Conservation (phyloP, 2,329 filamentous ascomycete genomes). For the Ilyonectria mors-panacis region DNA sequence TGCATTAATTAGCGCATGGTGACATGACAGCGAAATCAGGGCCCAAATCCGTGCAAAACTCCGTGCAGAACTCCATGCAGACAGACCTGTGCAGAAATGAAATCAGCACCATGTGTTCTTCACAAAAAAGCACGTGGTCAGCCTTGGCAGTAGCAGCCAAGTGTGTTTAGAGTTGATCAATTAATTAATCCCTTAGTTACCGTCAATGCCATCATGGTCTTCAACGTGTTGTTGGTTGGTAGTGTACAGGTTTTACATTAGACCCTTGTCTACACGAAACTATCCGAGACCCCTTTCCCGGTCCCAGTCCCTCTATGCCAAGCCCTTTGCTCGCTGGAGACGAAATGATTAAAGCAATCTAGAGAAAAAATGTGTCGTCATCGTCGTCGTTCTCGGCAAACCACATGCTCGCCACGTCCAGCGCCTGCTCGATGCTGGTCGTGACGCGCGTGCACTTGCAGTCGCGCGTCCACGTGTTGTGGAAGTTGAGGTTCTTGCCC, state of each 20-base stretch:
- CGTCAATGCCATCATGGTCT: no score
- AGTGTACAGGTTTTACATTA: background rate
- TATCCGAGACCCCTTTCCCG: background rate
- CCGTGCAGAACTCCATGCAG: no score
- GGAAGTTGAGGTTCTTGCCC: conserved; percentile 50
- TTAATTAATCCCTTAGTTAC: no score
- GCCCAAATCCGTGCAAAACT: no score
- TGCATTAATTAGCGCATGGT: no score
- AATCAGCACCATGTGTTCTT: no score
- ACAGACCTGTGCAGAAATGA: no score
- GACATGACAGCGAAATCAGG: no score
- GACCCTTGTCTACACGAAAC: background rate
- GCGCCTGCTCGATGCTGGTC: conserved; percentile 41
- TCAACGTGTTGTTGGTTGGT: background rate
- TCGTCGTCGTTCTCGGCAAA: conserved; percentile 14
- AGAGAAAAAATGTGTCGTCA: background rate
- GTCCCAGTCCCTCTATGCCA: background rate
- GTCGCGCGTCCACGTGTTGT: conserved; percentile 48
- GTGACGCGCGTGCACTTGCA: conserved; percentile 46
- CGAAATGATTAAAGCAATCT: background rate
- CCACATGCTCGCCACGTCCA: conserved; percentile 38
- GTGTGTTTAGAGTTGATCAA: no score
- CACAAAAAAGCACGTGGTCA: no score
- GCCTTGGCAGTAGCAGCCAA: no score
- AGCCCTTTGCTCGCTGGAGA: no score